Evolutionary conservation across 768 basidiomycete species (phyloP), one percentile per base, ranked within the genome.

Genomic region (Lenzites betulinus): DNA sequence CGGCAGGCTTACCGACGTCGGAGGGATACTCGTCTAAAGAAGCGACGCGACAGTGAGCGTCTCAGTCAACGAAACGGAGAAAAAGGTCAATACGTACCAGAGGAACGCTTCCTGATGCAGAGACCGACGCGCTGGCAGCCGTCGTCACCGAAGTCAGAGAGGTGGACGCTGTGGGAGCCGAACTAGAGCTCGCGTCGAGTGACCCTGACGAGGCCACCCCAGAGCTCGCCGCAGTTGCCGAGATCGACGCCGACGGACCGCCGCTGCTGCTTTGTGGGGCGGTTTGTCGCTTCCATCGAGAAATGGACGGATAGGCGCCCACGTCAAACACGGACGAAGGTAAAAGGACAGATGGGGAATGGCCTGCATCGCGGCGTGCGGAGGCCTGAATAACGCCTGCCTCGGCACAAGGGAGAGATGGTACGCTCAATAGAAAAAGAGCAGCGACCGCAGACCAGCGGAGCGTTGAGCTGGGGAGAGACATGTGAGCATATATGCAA

Each of bases 211-310:
- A 23, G 7, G 22, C 7, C 3, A n/a, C 7, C 20, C 26, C 15
- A 30, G 42, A 18, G 22, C 42, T 23, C 3, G 30, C 54, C 22
- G 54, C 6, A 28, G 22, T 13, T 25, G 30, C 23, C 46, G 54
- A 16, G 22, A 46, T 48, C n/a, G 22, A 39, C n/a, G 54, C 42
- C 25, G 46, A 47, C 20, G 54, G 47, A 25, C 44, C 23, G 38
- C 38, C 42, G 38, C 53, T 46, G 20, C 43, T n/a, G 20, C 38
- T n/a, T 36, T 11, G 44, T 23, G 9, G 22, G 11, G 20, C 11
- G 43, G 44, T 55, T 42, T 62, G 61, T 22, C 61, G 55, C 39
- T 41, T 53, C 56, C 54, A 54, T 51, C 46, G 36, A 26, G 54
- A 48, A 36, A 42, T 33, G 59, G 18, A 42, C 26, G 42, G 7